These are phyloP conservation scores for Colletotrichum sp. DNA, from an alignment of 2,329 filamentous ascomycete genomes.

Conservation along the genomic window DNA sequence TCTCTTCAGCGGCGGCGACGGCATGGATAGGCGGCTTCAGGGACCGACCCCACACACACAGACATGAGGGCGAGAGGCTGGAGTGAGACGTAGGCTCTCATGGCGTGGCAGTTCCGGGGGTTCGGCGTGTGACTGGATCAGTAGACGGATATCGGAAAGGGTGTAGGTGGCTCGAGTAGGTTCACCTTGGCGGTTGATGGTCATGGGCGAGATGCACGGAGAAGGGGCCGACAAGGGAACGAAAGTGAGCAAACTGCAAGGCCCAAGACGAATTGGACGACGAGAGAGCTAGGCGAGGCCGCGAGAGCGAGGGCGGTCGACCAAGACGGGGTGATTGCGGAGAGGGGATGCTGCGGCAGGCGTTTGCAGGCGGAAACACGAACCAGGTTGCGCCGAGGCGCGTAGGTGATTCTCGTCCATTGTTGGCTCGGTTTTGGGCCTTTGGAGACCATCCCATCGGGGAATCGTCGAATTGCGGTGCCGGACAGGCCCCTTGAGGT, in stretches of 20 bases:
- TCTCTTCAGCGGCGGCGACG: not conserved
- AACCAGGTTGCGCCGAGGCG: not conserved
- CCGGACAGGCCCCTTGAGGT: not conserved
- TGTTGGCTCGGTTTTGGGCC: constrained; percentile 6
- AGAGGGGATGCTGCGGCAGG: not conserved
- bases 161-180: not conserved
- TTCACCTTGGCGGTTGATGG: not conserved
- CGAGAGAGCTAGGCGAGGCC: not conserved
- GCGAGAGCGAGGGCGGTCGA: constrained; percentile 6
- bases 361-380: not conserved
- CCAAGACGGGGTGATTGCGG: constrained; percentile 6
- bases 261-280: not conserved
- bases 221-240: constrained; percentile 7
- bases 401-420: constrained; percentile 4
- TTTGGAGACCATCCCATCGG: not conserved
- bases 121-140: constrained; percentile 6
- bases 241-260: not conserved
- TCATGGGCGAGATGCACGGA: constrained; percentile 13
- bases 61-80: not conserved
- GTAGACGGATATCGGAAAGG: constrained; percentile 7
- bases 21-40: not conserved
- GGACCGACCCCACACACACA: not conserved
- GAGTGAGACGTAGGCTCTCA: not conserved
- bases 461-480: not conserved
- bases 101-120: not conserved